Evolutionary conservation across 495 filamentous ascomycete genomes (phyloP), one percentile per base, ranked within the genome.

Genomic region (Aspergillus cristatus): DNA sequence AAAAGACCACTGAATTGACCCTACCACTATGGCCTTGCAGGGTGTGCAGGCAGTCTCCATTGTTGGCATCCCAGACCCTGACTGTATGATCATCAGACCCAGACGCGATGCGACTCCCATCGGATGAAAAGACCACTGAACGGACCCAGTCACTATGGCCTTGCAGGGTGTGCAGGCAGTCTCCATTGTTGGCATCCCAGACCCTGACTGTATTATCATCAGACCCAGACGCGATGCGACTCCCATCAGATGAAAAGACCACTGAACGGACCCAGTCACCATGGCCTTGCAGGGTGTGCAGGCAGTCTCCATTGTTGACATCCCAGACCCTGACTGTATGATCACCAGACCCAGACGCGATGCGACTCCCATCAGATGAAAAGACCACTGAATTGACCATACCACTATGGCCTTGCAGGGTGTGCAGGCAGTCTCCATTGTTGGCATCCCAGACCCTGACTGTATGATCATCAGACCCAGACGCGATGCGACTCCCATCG

Each of bases 261-360:
- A 26, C 6, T 6, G 6, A 11, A 6, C 6, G 6, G 24, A 26
- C 24, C 6, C 6, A 26, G 11, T 11, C 24, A 26, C 24, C 11
- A 50, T 49, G 46, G 20, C 42, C 46, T 38, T 46, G 24, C 15
- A 48, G 28, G 11, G 41, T 31, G n/a, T n/a, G n/a, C n/a, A n/a
- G n/a, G n/a, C n/a, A n/a, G n/a, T n/a, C n/a, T n/a, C n/a, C n/a
- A n/a, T n/a, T n/a, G n/a, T n/a, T n/a, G n/a, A n/a, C n/a, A n/a
- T 26, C 24, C 24, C 24, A 26, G 24, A 26, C 11, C 24, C 11
- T 26, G 24, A 26, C 11, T 26, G 24, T 6, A 26, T 6, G 24
- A 26, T 26, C 24, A 6, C 11, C 24, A 26, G 11, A 11, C 6
- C 6, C 24, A 26, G 11, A 26, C 6, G 24, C 11, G 24, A 26